Conservation (phyloP, 441 rosid species). For the Corymbia citriodora region DNA sequence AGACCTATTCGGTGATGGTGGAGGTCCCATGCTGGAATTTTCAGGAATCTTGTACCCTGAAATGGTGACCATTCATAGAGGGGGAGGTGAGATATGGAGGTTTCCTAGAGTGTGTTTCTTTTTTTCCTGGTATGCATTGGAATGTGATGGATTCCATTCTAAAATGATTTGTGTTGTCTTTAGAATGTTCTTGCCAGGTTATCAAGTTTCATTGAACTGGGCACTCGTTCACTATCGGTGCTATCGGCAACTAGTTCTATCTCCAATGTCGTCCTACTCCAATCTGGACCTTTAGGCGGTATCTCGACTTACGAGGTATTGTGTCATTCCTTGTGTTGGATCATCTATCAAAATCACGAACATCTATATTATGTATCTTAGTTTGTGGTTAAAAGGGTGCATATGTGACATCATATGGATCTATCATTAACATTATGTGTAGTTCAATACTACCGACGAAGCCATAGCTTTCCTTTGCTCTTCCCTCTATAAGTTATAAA, state of each 20-base stretch:
- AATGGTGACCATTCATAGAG: slow-evolving; percentile 13
- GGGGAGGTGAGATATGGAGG: slow-evolving; percentile 33
- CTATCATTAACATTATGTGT: neutral
- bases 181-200: slow-evolving; percentile 28
- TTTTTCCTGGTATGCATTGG: neutral
- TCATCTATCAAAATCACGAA: neutral
- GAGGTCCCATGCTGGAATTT: slow-evolving; percentile 6
- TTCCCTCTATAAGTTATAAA: neutral
- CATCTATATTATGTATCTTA: neutral
- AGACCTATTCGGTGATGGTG: slow-evolving; percentile 8
- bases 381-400: neutral
- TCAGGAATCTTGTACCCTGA: slow-evolving; percentile 26
- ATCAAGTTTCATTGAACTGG: neutral
- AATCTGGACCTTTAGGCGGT: slow-evolving; percentile 19
- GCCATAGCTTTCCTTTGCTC: neutral
- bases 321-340: neutral
- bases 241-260: slow-evolving; percentile 37
- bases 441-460: neutral
- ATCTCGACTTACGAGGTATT: slow-evolving; percentile 28
- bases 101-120: neutral
- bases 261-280: slow-evolving; percentile 19
- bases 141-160: neutral
- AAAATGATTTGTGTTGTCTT: neutral
- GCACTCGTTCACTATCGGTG: slow-evolving; percentile 24
- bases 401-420: neutral